A percentile compares a stretch with the other conserved stretches of the same genome.
These are phyloP conservation scores for Dryas drummondii DNA, from an alignment of 306 rosid species.

Conservation along the genomic window DNA sequence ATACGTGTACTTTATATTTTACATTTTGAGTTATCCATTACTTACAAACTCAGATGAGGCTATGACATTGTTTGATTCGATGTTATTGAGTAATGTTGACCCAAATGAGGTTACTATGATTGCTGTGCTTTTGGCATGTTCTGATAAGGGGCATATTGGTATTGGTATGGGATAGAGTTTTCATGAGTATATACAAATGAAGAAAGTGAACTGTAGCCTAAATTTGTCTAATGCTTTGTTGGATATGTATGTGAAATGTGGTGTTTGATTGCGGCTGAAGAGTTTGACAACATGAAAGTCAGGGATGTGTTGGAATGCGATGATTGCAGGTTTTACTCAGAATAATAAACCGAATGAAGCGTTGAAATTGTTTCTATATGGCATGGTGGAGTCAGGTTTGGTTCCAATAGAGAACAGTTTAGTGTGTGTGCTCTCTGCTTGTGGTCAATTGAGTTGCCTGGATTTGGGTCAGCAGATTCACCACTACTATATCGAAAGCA, in stretches of 20 bases:
- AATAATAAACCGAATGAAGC: slow-evolving; percentile 63
- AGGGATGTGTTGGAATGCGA: slow-evolving; percentile 78
- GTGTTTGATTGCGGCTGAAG: slow-evolving; percentile 40
- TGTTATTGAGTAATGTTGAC: slow-evolving; percentile 51
- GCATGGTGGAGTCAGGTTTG: slow-evolving; percentile 47
- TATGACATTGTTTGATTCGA: slow-evolving; percentile 43
- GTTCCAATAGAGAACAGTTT: slow-evolving; percentile 57
- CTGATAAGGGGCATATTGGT: slow-evolving; percentile 35
- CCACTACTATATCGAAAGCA: slow-evolving; percentile 32
- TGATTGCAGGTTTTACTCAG: slow-evolving; percentile 79
- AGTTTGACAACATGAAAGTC: slow-evolving; percentile 55
- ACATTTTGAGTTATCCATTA: too few relatives aligned
- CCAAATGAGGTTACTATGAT: slow-evolving; percentile 79
- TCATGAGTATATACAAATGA: slow-evolving; percentile 37
- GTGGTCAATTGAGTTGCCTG: slow-evolving; percentile 62
- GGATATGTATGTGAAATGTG: slow-evolving; percentile 76
- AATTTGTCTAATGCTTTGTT: slow-evolving; percentile 58
- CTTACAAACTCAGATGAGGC: slow-evolving; percentile 39
- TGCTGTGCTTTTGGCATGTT: slow-evolving; percentile 53
- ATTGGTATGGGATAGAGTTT: slow-evolving; percentile 42
- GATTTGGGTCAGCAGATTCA: slow-evolving; percentile 61
- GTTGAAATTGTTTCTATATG: slow-evolving; percentile 47
- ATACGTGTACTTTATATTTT: too few relatives aligned
- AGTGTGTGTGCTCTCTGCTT: slow-evolving; percentile 74
- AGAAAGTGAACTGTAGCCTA: slow-evolving; percentile 30